Conservation (phyloP, 768 basidiomycete genomes). For the Suillus paluster region DNA sequence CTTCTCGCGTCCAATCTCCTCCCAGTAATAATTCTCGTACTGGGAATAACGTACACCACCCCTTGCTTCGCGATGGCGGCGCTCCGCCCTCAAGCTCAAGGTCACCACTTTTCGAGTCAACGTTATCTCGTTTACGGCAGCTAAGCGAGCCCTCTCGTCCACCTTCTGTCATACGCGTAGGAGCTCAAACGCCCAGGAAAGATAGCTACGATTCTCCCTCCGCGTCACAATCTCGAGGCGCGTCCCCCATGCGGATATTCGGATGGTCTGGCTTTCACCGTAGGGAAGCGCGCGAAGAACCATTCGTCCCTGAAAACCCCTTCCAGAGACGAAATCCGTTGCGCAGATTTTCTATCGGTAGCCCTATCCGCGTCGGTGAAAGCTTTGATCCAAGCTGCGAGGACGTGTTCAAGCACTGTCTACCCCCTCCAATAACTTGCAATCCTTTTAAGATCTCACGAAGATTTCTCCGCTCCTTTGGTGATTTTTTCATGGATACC, state of each 20-base stretch:
- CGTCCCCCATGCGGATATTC: slow-evolving; percentile 65
- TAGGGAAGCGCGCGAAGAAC: slow-evolving; percentile 52
- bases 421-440: slow-evolving; percentile 22
- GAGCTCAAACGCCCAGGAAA: slow-evolving; percentile 23
- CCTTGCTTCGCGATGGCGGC: slow-evolving; percentile 23
- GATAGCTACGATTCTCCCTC: slow-evolving; percentile 36
- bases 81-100: slow-evolving; percentile 14
- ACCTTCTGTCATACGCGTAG: slow-evolving; percentile 17
- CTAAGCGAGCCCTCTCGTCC: slow-evolving; percentile 7
- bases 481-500: slow-evolving; percentile 38
- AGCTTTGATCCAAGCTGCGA: slow-evolving; percentile 27
- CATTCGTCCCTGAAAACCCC: slow-evolving; percentile 61
- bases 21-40: slow-evolving; percentile 32
- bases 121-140: slow-evolving; percentile 11
- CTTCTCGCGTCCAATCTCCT: slow-evolving; percentile 40
- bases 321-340: slow-evolving; percentile 41
- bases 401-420: slow-evolving; percentile 25
- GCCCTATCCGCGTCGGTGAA: slow-evolving; percentile 14
- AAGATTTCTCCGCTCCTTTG: slow-evolving; percentile 21
- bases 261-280: slow-evolving; percentile 59
- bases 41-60: slow-evolving; percentile 37
- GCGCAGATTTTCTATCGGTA: slow-evolving; percentile 24
- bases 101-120: slow-evolving; percentile 6
- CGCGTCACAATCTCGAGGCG: slow-evolving; percentile 43
- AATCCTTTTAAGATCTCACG: slow-evolving; percentile 17